These are phyloP conservation scores for Alternaria incomplexa DNA, from an alignment of 2,329 filamentous ascomycete genomes.

Conservation along the genomic window DNA sequence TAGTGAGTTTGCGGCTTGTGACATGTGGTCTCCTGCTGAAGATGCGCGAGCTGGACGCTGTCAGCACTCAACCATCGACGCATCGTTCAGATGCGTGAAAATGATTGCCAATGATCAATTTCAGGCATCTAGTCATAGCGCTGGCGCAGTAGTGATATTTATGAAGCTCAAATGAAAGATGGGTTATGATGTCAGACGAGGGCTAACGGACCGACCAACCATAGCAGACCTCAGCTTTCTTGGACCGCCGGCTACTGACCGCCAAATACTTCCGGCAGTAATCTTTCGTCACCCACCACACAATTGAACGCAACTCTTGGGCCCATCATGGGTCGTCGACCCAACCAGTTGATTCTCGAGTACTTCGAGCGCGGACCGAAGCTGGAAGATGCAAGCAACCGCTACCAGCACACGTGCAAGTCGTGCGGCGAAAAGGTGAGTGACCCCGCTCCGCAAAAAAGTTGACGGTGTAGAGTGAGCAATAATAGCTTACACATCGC, in stretches of 20 bases:
- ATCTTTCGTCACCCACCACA: constrained; percentile 12
- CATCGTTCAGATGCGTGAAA: not conserved
- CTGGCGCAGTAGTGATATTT: not conserved
- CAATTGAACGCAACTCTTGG: constrained; percentile 6
- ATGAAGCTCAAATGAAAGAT: not conserved
- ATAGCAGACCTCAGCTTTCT: not conserved
- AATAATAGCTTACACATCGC: constrained; percentile 27
- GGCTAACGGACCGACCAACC: not conserved
- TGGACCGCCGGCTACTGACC: constrained; percentile 11
- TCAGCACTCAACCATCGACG: not conserved
- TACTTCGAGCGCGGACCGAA: constrained; percentile 89
- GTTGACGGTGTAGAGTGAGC: constrained; percentile 6
- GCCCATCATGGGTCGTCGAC: constrained; percentile 75
- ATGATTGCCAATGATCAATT: not conserved
- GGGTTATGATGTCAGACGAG: not conserved
- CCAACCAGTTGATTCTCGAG: constrained; percentile 82
- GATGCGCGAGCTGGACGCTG: not conserved
- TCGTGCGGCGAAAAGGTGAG: constrained; percentile 75
- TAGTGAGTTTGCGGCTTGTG: not conserved
- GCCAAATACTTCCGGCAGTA: constrained; percentile 15
- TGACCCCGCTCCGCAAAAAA: constrained; percentile 22
- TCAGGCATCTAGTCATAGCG: not conserved
- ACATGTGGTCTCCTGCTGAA: not conserved
- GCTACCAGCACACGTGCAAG: constrained; percentile 91
- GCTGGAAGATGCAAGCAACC: constrained; percentile 86